Evolutionary conservation across 2,329 filamentous ascomycete genomes (phyloP), one percentile per base, ranked within the genome.

Genomic region (Nigrospora oryzae): DNA sequence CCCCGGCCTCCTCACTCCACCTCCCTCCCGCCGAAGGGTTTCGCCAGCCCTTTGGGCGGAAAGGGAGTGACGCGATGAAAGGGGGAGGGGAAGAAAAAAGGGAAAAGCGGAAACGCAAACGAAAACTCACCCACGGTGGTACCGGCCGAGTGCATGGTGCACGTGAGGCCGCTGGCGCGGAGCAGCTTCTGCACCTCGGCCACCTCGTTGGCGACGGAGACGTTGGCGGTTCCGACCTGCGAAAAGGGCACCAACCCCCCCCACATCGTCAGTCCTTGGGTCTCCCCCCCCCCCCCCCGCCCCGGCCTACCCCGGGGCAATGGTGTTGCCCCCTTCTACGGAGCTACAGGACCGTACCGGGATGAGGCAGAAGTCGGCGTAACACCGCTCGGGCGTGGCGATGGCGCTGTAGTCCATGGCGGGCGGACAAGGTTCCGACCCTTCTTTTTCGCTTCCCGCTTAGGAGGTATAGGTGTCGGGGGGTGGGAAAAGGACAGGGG

Each of bases 121-220:
- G n/a, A n/a, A n/a, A 28, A 71, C 82, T 47, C 70, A 93, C 89
- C 89, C 45, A 97, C 78, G 0, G 91, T 97, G 0, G 91, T 96
- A 12, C 91, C 93, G 2, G 89, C 90, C 23, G 87, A 90, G 67
- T 97, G 91, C 88, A 97, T 93, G 39, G 77, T 82, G 62, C 90
- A 91, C 51, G 80, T 83, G 50, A 97, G 64, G 2, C 89, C 89
- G 54, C 85, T 93, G 44, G 79, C 81, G 64, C 85, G 81, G 56
- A 98, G 75, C 33, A 97, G 74, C 46, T 83, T 81, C 69, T 97
- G 91, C 34, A 97, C 89, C 51, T 86, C 83, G 32, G 91, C 91
- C 30, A 98, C 82, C 62, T 97, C 86, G 53, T 84, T 79, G 5
- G 87, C 84, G 14, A 91, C 85, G 2, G 86, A 89, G 42, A 80